Evolutionary conservation across 371 early-diverging fungal genomes (phyloP), one percentile per base, ranked within the genome.

Genomic region (Mucor velutinosus): DNA sequence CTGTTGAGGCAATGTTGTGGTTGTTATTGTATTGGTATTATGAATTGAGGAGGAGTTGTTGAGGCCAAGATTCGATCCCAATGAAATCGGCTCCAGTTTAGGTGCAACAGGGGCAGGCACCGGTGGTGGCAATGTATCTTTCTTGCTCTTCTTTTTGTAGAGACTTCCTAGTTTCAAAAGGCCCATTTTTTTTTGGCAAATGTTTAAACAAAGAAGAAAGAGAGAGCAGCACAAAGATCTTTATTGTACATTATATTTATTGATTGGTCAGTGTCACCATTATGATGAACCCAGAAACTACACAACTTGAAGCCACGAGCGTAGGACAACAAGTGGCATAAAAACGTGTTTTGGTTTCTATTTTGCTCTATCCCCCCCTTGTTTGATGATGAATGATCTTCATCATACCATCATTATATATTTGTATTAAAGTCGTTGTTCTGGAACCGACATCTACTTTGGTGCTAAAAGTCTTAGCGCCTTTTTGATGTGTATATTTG

Each of bases 91-190:
- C 45, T 74, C 69, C 17, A 69, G 43, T 37, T 69, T 72, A 4
- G 71, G 69, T 47, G 64, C 27, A n/a, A 49, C 29, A 30, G 66
- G 62, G 27, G 61, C 29, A 39, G 70, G 65, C 29, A 57, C 21
- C 19, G 73, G 62, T 21, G 68, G 60, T 25, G 62, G 60, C 17
- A 15, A 15, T 14, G 43, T 30, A 21, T 74, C 64, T 35, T 71
- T 72, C 17, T 59, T 68, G 45, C 56, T 65, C 25, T 70, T 69
- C 37, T 71, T 70, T 60, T 77, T 74, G 30, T 74, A 70, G 25
- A 76, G 39, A 58, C 75, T 76, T 35, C 72, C 73, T 19, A 76
- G 35, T 32, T 73, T 76, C 63, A 75, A 61, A 39, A 77, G 58
- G 5, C 76, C 78, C 76, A 74, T 78, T 6, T 27, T 49, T 33